Conservation (phyloP, 2,329 filamentous ascomycete species). For the Colletotrichum destructivum region DNA sequence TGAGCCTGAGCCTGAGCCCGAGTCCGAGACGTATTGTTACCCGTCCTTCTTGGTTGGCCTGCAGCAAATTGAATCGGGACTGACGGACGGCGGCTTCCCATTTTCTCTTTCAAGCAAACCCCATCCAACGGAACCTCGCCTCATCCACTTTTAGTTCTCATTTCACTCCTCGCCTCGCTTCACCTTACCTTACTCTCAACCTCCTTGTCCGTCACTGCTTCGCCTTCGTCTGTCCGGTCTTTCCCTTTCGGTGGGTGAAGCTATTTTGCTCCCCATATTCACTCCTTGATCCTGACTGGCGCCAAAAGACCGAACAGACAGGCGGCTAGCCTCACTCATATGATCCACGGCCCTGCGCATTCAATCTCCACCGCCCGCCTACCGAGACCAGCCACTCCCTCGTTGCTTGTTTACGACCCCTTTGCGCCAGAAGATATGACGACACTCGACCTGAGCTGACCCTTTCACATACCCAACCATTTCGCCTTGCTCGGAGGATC, state of each 20-base stretch:
- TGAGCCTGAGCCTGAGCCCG: not conserved
- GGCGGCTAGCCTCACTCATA: not conserved
- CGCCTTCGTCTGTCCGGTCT: not conserved
- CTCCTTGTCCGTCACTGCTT: conserved; percentile 10
- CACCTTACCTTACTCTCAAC: conserved; percentile 28
- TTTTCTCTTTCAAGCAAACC: conserved; percentile 19
- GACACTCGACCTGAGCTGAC: conserved; percentile 39
- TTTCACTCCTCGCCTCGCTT: conserved; percentile 33
- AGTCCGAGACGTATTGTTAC: not conserved
- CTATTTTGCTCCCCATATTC: conserved; percentile 13
- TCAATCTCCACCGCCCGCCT: conserved; percentile 8
- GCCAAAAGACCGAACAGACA: not conserved
- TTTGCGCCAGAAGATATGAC: conserved; percentile 39
- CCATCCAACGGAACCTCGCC: conserved; percentile 12
- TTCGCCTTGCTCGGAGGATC: conserved; percentile 26
- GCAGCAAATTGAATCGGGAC: conserved; percentile 30
- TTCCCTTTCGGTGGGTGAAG: conserved; percentile 19
- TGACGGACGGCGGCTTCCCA: conserved; percentile 24
- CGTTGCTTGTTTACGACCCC: conserved; percentile 20
- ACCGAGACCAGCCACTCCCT: conserved; percentile 6
- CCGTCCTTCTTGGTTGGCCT: not conserved
- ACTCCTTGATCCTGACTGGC: conserved; percentile 9
- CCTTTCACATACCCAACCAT: conserved; percentile 8
- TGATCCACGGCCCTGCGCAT: conserved; percentile 17
- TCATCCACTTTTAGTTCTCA: conserved; percentile 15